Evolutionary conservation across 2,329 filamentous ascomycete genomes (phyloP).

Genomic region (Fusarium virguliforme): DNA sequence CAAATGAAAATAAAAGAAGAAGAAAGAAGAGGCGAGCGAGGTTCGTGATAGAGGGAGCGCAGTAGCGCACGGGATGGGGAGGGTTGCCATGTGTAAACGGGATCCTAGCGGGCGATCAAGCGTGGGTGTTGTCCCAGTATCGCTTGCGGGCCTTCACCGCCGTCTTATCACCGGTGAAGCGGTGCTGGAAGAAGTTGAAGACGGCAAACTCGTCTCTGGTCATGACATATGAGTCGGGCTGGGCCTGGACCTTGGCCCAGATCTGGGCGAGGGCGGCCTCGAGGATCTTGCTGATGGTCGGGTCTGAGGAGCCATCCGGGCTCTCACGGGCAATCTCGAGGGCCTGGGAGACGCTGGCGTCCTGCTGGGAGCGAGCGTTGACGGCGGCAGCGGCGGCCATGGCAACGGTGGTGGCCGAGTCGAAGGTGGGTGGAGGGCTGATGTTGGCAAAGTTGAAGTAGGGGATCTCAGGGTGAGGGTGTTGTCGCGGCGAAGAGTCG

Average conservation of each 20-base stretch:
- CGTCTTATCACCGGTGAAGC: conserved; percentile 71
- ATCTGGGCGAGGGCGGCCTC: conserved; percentile 75
- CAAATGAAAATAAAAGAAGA: no score
- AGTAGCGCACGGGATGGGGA: conserved; percentile 16
- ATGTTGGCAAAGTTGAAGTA: conserved; percentile 43
- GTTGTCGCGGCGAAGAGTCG: conserved; percentile 42
- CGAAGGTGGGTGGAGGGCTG: conserved; percentile 35
- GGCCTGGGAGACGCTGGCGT: conserved; percentile 73
- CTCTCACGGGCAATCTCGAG: conserved; percentile 84
- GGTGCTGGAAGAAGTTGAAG: conserved; percentile 86
- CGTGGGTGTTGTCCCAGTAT: conserved; percentile 68
- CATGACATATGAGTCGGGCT: conserved; percentile 81
- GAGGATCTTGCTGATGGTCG: conserved; percentile 75
- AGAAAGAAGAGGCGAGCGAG: neutral
- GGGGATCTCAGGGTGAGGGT: conserved; percentile 43
- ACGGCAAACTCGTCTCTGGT: conserved; percentile 84
- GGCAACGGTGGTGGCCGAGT: conserved; percentile 36
- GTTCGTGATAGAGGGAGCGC: conserved; percentile 12
- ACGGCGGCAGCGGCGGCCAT: conserved; percentile 42
- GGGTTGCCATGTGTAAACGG: conserved; percentile 22
- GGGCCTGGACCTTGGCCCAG: conserved; percentile 76
- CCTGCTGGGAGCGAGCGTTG: conserved; percentile 47
- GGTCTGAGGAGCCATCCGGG: conserved; percentile 76
- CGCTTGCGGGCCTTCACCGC: conserved; percentile 65
- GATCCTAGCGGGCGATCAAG: conserved; percentile 49